phyloP scores from a whole-genome alignment of 805 yeast genomes.

The Ogataea sp. region DNA sequence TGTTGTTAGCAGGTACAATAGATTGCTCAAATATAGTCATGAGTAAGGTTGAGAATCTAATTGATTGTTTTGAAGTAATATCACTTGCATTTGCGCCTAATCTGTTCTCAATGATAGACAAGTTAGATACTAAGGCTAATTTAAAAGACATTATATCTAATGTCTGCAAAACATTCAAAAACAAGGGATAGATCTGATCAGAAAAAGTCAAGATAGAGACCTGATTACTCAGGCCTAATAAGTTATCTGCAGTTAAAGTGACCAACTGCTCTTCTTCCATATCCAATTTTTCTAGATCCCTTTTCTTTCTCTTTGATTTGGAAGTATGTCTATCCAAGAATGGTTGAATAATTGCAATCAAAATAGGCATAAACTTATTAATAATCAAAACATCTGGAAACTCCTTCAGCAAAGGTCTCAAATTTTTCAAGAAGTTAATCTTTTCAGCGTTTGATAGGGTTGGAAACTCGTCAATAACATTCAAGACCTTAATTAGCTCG shows the following conservation, averaged over 20 bases:
- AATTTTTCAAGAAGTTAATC: constrained; percentile 56
- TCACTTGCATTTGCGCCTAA: constrained; percentile 20
- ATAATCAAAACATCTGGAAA: constrained; percentile 52
- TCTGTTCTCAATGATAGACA: constrained; percentile 18
- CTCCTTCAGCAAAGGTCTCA: constrained; percentile 42
- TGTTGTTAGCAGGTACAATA: constrained; percentile 7
- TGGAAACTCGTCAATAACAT: constrained; percentile 74
- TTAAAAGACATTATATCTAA: constrained; percentile 22
- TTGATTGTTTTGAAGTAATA: constrained; percentile 13
- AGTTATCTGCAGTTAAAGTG: constrained; percentile 41
- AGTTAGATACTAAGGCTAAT: constrained; percentile 20
- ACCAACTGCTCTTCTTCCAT: constrained; percentile 30
- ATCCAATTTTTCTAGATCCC: constrained; percentile 16
- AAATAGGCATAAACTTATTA: constrained; percentile 68
- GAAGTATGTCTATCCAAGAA: constrained; percentile 22
- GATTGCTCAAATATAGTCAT: constrained; percentile 25
- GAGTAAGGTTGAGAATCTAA: constrained; percentile 21
- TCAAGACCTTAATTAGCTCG: constrained; percentile 71
- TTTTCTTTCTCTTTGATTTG: constrained; percentile 10
- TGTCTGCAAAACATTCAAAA: background rate
- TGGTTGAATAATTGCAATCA: constrained; percentile 44
- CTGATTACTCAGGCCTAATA: constrained; percentile 53
- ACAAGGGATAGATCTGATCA: constrained; percentile 42
- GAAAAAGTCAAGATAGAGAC: constrained; percentile 74
- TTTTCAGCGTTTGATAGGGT: constrained; percentile 66